Evolutionary conservation across 768 basidiomycete genomes (phyloP), one percentile per base, ranked within the genome.

Genomic region (Dioszegia aurantiaca): DNA sequence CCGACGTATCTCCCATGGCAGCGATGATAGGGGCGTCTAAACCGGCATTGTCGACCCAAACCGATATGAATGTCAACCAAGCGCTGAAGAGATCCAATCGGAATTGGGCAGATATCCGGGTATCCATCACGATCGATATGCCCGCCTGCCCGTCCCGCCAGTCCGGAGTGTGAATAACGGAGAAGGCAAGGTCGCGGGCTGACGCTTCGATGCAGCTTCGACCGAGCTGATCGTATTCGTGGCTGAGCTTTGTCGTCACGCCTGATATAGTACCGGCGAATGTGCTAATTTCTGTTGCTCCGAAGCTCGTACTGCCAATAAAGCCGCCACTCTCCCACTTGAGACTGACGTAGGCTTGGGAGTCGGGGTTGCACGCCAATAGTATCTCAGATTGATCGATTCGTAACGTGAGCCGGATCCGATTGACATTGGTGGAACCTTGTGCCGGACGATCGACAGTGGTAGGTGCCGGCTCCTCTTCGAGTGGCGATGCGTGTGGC

Each of bases 271-370:
- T 84, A 5, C 88, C 88, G 0, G 86, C 85, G 63, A 95, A 85
- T 11, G 85, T 82, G 31, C 61, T 56, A 19, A 43, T 30, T 46
- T 82, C 84, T n/a, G 83, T 81, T 46, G 84, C 84, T 2, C 85
- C 85, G 1, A 91, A 87, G 36, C 86, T 83, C 39, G 90, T 79
- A 65, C 85, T 88, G 54, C 92, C 75, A 47, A 91, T 78, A 69
- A 97, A 92, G 0, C 91, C 92, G 40, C 94, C 94, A 65, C 89
- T 93, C 54, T 94, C 87, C 94, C 94, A 98, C 45, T 89, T 83
- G 31, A 95, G 71, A 1, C 86, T 87, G 14, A 89, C 90, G 40
- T 87, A 81, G n/a, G 95, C 93, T 62, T 93, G 90, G 51, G 91
- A 89, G 68, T 92, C 90, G 0, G 90, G 90, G 60, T 86, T 85